A percentile compares a stretch with the other conserved stretches of the same genome.
phyloP scores from a whole-genome alignment of 441 rosid species.

The Gossypium laxum region DNA sequence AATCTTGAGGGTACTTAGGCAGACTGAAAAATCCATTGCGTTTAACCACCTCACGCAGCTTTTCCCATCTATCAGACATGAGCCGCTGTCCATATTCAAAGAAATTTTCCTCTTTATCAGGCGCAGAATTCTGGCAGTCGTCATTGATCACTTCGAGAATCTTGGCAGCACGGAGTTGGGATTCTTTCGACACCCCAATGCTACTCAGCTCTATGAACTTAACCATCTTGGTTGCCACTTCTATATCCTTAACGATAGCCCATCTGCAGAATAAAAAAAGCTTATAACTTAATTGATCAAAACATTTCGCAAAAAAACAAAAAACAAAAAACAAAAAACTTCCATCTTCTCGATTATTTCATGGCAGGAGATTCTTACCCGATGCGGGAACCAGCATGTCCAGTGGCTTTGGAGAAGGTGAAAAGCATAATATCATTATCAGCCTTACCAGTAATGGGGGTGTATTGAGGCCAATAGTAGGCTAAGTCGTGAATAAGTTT shows the following conservation, averaged over 20 bases:
- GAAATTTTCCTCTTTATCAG: constrained; percentile 34
- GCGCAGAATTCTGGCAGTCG: constrained; percentile 18
- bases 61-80: constrained; percentile 60
- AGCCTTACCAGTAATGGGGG: constrained; percentile 48
- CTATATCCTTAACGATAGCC: constrained; percentile 66
- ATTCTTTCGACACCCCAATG: constrained; percentile 73
- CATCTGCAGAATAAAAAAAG: constrained; percentile 33
- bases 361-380: constrained; percentile 38
- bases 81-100: constrained; percentile 36
- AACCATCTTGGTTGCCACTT: constrained; percentile 56
- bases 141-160: constrained; percentile 41
- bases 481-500: constrained; percentile 64
- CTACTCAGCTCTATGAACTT: constrained; percentile 42
- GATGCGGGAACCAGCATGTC: constrained; percentile 85
- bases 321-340: too few relatives aligned
- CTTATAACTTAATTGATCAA: background rate
- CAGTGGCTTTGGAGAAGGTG: constrained; percentile 78
- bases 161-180: constrained; percentile 70
- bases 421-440: constrained; percentile 73
- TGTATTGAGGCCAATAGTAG: constrained; percentile 81
- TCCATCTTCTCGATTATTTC: background rate
- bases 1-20: constrained; percentile 37
- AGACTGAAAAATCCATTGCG: constrained; percentile 32
- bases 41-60: constrained; percentile 36
- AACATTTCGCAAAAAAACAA: background rate